Percentiles rank a stretch among this genome's conserved stretches.
These are phyloP conservation scores for Diaporthe aspalathi DNA, from an alignment of 2,329 filamentous ascomycete genomes.

Conservation along the genomic window DNA sequence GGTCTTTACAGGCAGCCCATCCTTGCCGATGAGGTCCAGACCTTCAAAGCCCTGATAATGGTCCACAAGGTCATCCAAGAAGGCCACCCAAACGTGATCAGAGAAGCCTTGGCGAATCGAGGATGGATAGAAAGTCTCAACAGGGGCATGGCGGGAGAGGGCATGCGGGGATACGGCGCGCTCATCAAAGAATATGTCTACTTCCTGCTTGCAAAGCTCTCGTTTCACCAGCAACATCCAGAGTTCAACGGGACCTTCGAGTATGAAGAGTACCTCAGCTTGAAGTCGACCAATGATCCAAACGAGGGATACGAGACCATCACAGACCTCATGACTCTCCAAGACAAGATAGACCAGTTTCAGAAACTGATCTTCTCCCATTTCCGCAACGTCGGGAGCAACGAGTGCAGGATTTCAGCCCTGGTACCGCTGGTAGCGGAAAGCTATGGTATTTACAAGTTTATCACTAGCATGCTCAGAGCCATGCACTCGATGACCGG, in stretches of 20 bases:
- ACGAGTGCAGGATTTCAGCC: conserved; percentile 95
- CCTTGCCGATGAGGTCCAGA: conserved; percentile 97
- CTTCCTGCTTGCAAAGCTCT: conserved; percentile 92
- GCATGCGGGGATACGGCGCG: conserved; percentile 88
- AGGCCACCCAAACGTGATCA: conserved; percentile 87
- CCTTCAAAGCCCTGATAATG: conserved; percentile 97
- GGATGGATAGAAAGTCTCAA: conserved; percentile 94
- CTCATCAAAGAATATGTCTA: conserved; percentile 97
- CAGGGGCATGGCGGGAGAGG: conserved; percentile 84
- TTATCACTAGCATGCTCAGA: conserved; percentile 98
- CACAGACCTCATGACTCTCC: conserved; percentile 92
- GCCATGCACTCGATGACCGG: conserved; percentile 98
- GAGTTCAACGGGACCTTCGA: conserved; percentile 99
- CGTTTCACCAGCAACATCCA: conserved; percentile 95
- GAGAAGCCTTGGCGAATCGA: conserved; percentile 88
- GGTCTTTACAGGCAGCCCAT: conserved; percentile 81
- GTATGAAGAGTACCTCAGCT: conserved; percentile 97
- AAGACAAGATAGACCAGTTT: conserved; percentile 98
- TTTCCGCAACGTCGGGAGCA: conserved; percentile 90
- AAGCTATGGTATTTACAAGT: conserved; percentile 99
- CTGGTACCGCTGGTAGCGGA: conserved; percentile 94
- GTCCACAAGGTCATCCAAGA: conserved; percentile 98
- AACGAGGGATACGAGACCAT: conserved; percentile 99
- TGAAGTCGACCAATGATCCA: conserved; percentile 98
- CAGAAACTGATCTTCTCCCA: conserved; percentile 99